phyloP scores from a whole-genome alignment of 495 filamentous ascomycete genomes.

The Cryomyces minteri region DNA sequence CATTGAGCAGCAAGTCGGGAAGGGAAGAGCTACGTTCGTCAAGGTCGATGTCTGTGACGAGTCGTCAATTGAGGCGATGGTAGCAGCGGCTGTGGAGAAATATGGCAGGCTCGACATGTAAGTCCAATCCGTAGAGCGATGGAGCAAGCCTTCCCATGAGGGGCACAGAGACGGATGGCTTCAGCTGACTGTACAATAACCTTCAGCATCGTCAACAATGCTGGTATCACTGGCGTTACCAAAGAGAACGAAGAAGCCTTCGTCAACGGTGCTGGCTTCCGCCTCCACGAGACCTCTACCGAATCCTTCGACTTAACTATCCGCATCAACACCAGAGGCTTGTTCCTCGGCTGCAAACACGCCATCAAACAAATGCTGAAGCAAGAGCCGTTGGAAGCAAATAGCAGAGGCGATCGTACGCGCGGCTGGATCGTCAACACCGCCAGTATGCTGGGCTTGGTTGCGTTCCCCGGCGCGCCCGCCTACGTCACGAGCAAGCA shows the following conservation, averaged over 20 bases:
- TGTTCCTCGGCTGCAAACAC: conserved; percentile 11
- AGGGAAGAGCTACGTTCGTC: conserved; percentile 22
- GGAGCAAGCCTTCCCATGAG: not conserved
- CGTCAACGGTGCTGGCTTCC: conserved; percentile 2
- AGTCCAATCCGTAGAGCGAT: not conserved
- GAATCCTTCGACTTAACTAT: conserved; percentile 3
- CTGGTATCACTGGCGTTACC: conserved; percentile 1
- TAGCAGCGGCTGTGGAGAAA: conserved; percentile 6
- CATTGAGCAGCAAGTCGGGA: conserved; percentile 20
- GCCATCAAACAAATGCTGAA: conserved; percentile 11
- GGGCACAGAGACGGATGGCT: not conserved
- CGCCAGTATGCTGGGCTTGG: conserved; percentile 4
- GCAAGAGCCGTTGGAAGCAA: conserved; percentile 13
- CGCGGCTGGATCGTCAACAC: conserved; percentile 12
- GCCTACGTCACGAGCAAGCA: conserved; percentile 4
- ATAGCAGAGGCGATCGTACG: conserved; percentile 6
- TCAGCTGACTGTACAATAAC: not conserved
- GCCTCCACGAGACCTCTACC: conserved; percentile 1
- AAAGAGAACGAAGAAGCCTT: not conserved
- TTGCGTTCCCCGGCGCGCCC: not conserved
- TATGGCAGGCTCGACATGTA: conserved; percentile 2
- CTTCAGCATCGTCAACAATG: conserved; percentile 9
- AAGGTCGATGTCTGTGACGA: conserved; percentile 27
- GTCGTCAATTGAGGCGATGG: conserved; percentile 4
- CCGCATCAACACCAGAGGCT: conserved; percentile 8